Base-by-base conservation (phyloP, 805 yeast species). In the Nakazawaea populi region DNA sequence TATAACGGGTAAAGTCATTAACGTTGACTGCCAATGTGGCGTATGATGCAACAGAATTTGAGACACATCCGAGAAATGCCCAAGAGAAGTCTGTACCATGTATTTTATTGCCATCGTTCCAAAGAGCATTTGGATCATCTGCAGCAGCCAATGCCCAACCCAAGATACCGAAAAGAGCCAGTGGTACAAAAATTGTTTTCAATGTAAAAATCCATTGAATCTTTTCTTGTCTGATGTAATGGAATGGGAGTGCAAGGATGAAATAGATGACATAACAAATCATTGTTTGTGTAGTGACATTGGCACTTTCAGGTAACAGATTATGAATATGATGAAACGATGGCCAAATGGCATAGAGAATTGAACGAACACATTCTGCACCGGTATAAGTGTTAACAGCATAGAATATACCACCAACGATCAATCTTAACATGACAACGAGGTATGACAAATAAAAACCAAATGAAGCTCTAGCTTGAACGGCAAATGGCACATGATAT, bases 1-100 rank as follows among this genome's bases (percentile, higher is more conserved):
- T 60, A 53, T 68, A 70, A 55, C 73, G 62, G 4, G 72, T 68
- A 56, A 70, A 70, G 55, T 69, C 74, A n/a, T 66, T 57, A 49
- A 67, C 66, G 53, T 70, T 70, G 18, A 69, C 57, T 4, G 70
- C 69, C 57, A 70, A 55, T 3, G 73, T 70, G 7, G 71, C 70
- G 58, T 61, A 62, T 31, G 71, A 67, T 27, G 68, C 70, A 55
- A 68, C 61, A 14, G 67, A 60, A 6, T 66, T 58, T 46, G 63
- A 58, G 39, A 66, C 57, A 48, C 67, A 53, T 5, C 52, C 53
- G 41, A 63, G 39, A 30, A 59, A 59, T 4, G 60, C 48, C 67
- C 67, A 63, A 0, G 62, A 55, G 29, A 57, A 54, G n/a, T 55
- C 60, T 3, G 63, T 48, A 2, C 67, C 67, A 36, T 46, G 52